Base-by-base conservation (phyloP, 1,139 yeast genomes). In the Pichia sp. region DNA sequence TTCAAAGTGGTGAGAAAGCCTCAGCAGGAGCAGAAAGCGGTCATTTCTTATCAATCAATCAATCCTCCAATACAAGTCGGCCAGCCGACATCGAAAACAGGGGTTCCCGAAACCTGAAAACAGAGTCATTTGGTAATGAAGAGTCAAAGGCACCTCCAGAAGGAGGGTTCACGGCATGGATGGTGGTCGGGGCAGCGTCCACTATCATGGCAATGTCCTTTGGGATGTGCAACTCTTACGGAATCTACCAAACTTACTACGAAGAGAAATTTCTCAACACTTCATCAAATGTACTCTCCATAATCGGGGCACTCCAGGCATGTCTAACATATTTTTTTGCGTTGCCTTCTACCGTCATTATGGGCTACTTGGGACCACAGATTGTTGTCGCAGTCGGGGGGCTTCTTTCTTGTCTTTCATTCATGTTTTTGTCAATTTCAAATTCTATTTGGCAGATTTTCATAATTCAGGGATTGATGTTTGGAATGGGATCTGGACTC, bases 161-260 rank as follows among this genome's bases (percentile, higher is more conserved):
- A 13, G 40, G 40, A 36, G 40, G 40, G 15, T 36, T 36, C 40
- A 36, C 40, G 15, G 40, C 40, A 36, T 36, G 40, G 40, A 36
- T 36, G 40, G 44, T 40, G 44, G 13, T 32, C 10, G 36, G 36
- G 13, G 36, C 36, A 10, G 36, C 36, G 13, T 32, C 36, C 10
- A 32, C 13, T 32, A 32, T 32, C 13, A 32, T 32, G 36, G 10
- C 36, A 10, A 32, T 32, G 36, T 32, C 36, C 10, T 79, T 80
- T 76, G 84, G 85, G 1, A 76, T 77, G 76, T 77, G 78, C 56
- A 73, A 79, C 40, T 79, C 82, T 4, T 80, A 72, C 67, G 82
- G 82, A 30, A 72, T 79, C n/a, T 80, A 77, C 60, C 77, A 79
- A 57, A 71, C 80, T 2, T 70, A 75, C 55, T 79, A 79, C 67